Evolutionary conservation across 2,329 filamentous ascomycete genomes (phyloP), one percentile per base, ranked within the genome.

Genomic region (Aspergillus piperis): DNA sequence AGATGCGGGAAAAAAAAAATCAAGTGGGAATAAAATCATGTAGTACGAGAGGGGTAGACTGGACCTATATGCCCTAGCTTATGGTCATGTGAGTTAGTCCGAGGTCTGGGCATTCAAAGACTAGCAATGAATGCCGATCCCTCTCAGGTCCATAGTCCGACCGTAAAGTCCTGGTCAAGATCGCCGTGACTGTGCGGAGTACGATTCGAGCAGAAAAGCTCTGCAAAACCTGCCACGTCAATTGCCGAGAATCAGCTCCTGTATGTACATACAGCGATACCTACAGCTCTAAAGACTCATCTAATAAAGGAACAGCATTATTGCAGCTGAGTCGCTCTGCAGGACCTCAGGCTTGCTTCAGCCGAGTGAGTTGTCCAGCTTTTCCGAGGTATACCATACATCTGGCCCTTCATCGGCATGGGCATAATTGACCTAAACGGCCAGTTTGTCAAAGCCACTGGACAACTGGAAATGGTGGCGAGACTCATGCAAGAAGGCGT

Each of bases 341-440:
- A 4, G 58, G 36, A 44, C 56, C 58, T 47, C 36, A 60, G 23
- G 19, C 32, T 36, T 25, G 32, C 42, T 60, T 60, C 23, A 60
- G 13, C 23, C 23, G 27, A 5, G n/a, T 42, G 25, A 60, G n/a
- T 30, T 3, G 0, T 25, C 42, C 11, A 56, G 8, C 7, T 38
- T 59, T 5, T 17, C n/a, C 10, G 32, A 8, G 7, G 41, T 27
- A 44, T 60, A 56, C n/a, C 36, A 21, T 17, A 49, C 25, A 27
- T 49, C 50, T 2, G 41, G 8, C 1, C 41, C 41, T 25, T 59
- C 58, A 32, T 59, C 44, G 3, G 52, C 53, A 27, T 56, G 47
- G 0, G 52, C 47, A 21, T 56, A 60, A 15, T 53, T 60, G 8
- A 51, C 15, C 17, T 56, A 60, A 2, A 60, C 25, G 11, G 52